Evolutionary conservation across 1,139 yeast species (phyloP).

Genomic region (Candida smagusa): DNA sequence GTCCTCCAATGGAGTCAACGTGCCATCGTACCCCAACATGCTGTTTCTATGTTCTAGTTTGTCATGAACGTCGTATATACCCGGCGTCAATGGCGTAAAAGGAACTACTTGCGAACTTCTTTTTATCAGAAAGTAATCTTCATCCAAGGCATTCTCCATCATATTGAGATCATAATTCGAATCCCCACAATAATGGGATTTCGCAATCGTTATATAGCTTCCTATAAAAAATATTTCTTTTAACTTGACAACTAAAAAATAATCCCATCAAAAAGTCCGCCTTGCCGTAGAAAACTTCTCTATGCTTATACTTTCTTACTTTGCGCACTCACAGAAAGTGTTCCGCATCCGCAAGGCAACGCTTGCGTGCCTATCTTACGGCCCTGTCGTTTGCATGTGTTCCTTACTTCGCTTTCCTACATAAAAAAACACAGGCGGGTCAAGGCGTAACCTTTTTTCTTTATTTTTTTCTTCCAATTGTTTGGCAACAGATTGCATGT

Average conservation of each 20-base stretch:
- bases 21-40: slow-evolving; percentile 6
- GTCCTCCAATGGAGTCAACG: slow-evolving; percentile 9
- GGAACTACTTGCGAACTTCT: slow-evolving; percentile 7
- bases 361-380: no score
- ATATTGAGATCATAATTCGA: background rate
- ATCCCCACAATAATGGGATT: no score
- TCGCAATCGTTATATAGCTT: no score
- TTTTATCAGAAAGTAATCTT: slow-evolving; percentile 14
- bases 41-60: slow-evolving; percentile 7
- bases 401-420: no score
- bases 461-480: background rate
- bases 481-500: background rate
- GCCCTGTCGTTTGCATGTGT: no score
- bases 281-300: no score
- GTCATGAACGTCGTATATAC: slow-evolving; percentile 1
- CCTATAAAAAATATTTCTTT: no score
- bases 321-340: no score
- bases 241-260: no score
- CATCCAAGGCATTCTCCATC: slow-evolving; percentile 1
- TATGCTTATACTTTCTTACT: no score
- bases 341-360: no score
- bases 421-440: background rate
- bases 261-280: no score
- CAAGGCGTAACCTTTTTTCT: background rate
- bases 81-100: slow-evolving; percentile 13